Evolutionary conservation across 1,284 basidiomycete species (phyloP), one percentile per base, ranked within the genome.

Genomic region (Malassezia arunalokei): DNA sequence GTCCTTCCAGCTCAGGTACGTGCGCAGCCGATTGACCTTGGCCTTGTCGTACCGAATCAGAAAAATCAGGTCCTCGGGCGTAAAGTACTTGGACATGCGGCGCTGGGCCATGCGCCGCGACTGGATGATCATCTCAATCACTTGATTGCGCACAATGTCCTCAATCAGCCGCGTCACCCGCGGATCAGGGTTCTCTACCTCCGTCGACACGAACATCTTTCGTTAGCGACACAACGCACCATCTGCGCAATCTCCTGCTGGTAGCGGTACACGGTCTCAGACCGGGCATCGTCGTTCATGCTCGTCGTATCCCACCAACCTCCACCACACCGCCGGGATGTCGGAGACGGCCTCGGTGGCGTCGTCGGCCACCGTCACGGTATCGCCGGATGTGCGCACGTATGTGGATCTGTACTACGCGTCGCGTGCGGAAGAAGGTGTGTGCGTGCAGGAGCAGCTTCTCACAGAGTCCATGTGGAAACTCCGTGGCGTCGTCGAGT

Each of bases 1-100:
- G 61, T 95, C 92, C 70, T 94, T 95, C 91, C 92, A 98, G 0
- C 86, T 87, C n/a, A 98, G 79, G 69, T 95, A 96, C 8, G 88
- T 94, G 27, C 88, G 76, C 15, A 96, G 77, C 24, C 92, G 79
- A 73, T 95, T 94, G 55, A 96, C 87, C 74, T 95, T 94, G 17
- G 85, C 87, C 57, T 87, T 79, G 75, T 96, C 92, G 66, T 94
- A 86, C 8, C 92, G 83, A 67, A 96, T 91, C 62, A 95, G 82
- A 65, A 95, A 96, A 63, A 98, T 89, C 52, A 96, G 82, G 74
- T 98, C 92, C 74, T 96, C 91, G 0, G 89, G 83, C 0, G 86
- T 83, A 32, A 95, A 79, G 64, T 84, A 87, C 28, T 87, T 83
- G 8, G 86, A 86, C 0, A 84, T 84, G 8, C 89, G 83, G 35